Evolutionary conservation across 2,329 filamentous ascomycete species (phyloP), one percentile per base, ranked within the genome.

Genomic region (Exophiala mesophila): DNA sequence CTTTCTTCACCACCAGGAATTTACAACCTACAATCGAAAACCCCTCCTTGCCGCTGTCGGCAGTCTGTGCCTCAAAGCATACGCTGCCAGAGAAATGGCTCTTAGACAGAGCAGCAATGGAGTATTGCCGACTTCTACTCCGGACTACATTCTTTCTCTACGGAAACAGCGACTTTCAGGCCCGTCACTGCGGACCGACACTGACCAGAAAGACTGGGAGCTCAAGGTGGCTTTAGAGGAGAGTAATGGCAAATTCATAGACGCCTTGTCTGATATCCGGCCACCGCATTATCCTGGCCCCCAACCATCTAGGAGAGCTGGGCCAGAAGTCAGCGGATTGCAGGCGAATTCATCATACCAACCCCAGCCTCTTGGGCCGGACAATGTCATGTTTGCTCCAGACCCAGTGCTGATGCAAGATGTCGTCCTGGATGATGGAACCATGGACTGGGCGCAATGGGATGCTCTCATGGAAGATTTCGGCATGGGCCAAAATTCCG

Each of bases 21-120:
- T 70, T 36, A 56, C 63, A 18, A 57, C 55, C 8, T 58, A 61
- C 12, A 48, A 58, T 3, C 57, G 58, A 7, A 63, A 59, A 24
- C 63, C 67, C 1, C 56, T 74, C 5, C 63, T 69, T 20, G 50
- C 66, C 13, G 70, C 70, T 0, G 55, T 72, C 2, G 61, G 63
- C 1, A 64, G 63, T 34, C 53, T 73, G 16, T 64, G 64, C 3
- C 48, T 72, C 2, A 68, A 66, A 41, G 66, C 69, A 1, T 74
- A 69, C 67, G 63, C 65, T 5, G 61, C 53, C 19, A 35, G 55
- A 20, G 47, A 50, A 31, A 19, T 35, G 13, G 41, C 46, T 7
- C 37, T 51, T 13, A 40, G 47, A 3, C 45, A 48, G 35, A 45
- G 37, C n/a, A 46, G 45, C 17, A 42, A 48, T 21, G 50, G 50